Conservation (phyloP, 140 eudicot genomes). For the Ambrosia hybrid region DNA sequence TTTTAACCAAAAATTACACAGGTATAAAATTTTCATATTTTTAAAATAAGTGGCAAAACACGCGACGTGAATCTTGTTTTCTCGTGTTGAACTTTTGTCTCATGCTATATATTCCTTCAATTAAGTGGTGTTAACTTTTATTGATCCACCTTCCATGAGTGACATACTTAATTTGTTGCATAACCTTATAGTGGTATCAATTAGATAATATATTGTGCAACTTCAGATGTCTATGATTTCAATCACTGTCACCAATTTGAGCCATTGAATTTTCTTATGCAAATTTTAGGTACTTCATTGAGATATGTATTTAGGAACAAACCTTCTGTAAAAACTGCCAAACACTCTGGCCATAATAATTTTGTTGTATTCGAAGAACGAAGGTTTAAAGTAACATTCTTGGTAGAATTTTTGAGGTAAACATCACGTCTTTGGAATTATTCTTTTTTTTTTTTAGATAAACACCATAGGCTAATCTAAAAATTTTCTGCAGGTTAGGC, state of each 20-base stretch:
- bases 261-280: constrained; percentile 9
- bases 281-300: constrained; percentile 4
- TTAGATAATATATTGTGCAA: constrained; percentile 7
- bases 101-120: constrained; percentile 1
- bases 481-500: constrained; percentile 4
- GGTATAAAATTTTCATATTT: constrained; percentile 39
- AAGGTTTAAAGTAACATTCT: neutral
- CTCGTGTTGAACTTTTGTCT: neutral
- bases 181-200: neutral
- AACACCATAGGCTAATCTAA: neutral
- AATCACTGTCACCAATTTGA: constrained; percentile 1
- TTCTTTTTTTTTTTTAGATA: neutral
- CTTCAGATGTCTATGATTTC: constrained; percentile 13
- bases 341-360: neutral
- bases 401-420: neutral
- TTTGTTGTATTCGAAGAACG: neutral
- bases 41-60: neutral
- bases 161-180: neutral
- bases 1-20: constrained; percentile 84
- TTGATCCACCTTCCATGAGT: constrained; percentile 13
- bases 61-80: neutral
- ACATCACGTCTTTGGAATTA: neutral
- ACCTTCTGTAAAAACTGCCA: neutral
- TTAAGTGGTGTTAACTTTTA: neutral
- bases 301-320: constrained; percentile 3